A percentile compares a stretch with the other conserved stretches of the same genome.
These are phyloP conservation scores for Mycena albidolilacea DNA, from an alignment of 768 basidiomycete genomes.

Conservation along the genomic window DNA sequence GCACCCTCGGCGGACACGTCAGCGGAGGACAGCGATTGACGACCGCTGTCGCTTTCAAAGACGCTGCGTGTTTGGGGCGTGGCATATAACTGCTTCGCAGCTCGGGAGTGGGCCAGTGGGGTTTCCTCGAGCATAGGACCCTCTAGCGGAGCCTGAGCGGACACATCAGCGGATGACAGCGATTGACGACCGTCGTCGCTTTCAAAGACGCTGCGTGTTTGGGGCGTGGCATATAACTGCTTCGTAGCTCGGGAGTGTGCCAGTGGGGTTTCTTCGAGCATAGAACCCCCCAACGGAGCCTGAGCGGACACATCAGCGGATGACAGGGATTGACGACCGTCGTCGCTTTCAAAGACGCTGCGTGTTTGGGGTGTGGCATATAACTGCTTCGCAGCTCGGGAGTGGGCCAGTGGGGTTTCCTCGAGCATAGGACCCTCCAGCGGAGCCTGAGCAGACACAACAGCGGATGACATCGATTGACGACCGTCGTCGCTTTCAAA, in stretches of 20 bases:
- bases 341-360: neutral
- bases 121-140: neutral
- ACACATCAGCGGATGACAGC: neutral
- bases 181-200: too few relatives aligned
- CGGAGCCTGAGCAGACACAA: neutral
- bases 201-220: too few relatives aligned
- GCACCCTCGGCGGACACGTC: neutral
- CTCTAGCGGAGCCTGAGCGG: neutral
- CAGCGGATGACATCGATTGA: neutral
- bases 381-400: neutral
- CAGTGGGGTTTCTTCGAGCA: neutral
- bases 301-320: neutral
- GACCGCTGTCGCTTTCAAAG: neutral
- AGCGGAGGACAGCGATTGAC: conserved; percentile 3
- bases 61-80: conserved; percentile 10
- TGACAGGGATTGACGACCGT: neutral
- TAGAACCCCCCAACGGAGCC: neutral
- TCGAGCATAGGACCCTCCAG: neutral
- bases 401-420: neutral
- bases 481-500: neutral
- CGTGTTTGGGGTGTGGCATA: conserved; percentile 11
- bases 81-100: neutral
- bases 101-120: neutral
- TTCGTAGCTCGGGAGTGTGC: neutral
- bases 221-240: conserved; percentile 1